A percentile compares a stretch with the other conserved stretches of the same genome.
These are phyloP conservation scores for Suhomyces pyralidae DNA, from an alignment of 805 yeast species.

Conservation along the genomic window DNA sequence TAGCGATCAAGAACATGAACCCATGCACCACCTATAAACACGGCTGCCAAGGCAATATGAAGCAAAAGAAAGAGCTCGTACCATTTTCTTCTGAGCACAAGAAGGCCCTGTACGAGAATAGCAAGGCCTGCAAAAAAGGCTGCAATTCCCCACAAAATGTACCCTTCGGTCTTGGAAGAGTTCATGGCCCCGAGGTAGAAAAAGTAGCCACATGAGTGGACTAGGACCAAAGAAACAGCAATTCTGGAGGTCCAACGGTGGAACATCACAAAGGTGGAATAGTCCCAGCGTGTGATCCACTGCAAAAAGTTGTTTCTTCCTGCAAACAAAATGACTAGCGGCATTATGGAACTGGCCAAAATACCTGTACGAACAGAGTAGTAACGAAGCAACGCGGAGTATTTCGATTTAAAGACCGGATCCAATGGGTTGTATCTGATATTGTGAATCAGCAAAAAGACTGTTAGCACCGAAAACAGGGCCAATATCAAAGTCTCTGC, in stretches of 20 bases:
- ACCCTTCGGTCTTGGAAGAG: slow-evolving; percentile 13
- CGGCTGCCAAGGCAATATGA: slow-evolving; percentile 21
- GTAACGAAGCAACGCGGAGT: slow-evolving; percentile 20
- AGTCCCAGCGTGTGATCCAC: slow-evolving; percentile 37
- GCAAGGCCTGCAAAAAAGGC: slow-evolving; percentile 13
- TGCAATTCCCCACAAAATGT: slow-evolving; percentile 20
- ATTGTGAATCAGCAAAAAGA: slow-evolving; percentile 9
- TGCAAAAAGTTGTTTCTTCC: slow-evolving; percentile 38
- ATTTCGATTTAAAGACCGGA: slow-evolving; percentile 22
- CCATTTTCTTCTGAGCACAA: slow-evolving; percentile 17
- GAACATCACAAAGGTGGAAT: slow-evolving; percentile 50
- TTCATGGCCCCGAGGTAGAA: slow-evolving; percentile 9
- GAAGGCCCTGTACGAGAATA: slow-evolving; percentile 19
- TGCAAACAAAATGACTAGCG: slow-evolving; percentile 32
- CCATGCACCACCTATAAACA: slow-evolving; percentile 21
- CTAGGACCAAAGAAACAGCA: slow-evolving; percentile 34
- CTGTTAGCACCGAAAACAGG: slow-evolving; percentile 5
- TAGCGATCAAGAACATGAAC: slow-evolving; percentile 9
- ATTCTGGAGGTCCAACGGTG: slow-evolving; percentile 59
- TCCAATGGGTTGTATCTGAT: slow-evolving; percentile 21
- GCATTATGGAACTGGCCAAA: slow-evolving; percentile 27
- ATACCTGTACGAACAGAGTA: slow-evolving; percentile 17
- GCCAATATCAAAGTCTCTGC: slow-evolving; percentile 9
- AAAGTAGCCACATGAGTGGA: slow-evolving; percentile 33
- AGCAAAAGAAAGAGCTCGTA: slow-evolving; percentile 22